These are phyloP conservation scores for Mucor irregularis DNA, from an alignment of 371 early-diverging fungal genomes.

Conservation along the genomic window DNA sequence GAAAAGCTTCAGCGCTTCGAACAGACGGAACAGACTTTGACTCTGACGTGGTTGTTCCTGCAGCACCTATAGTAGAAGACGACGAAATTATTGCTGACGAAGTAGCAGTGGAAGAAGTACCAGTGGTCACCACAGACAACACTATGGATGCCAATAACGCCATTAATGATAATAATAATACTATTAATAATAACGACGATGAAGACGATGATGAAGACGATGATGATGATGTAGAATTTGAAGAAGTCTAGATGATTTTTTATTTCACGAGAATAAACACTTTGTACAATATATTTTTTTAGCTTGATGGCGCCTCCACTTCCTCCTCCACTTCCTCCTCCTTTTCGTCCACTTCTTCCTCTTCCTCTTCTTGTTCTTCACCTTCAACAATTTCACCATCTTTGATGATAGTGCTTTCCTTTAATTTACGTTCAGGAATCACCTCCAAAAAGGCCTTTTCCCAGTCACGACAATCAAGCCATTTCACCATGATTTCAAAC, in stretches of 20 bases:
- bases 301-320: not conserved
- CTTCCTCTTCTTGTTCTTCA: conserved; percentile 15
- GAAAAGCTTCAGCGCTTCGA: conserved; percentile 12
- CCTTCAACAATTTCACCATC: conserved; percentile 21
- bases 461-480: conserved; percentile 76
- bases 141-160: not conserved
- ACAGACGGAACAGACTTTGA: conserved; percentile 22
- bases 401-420: conserved; percentile 46
- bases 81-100: not conserved
- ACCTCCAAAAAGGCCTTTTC: conserved; percentile 79
- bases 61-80: not conserved
- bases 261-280: not conserved
- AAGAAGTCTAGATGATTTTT: conserved; percentile 22
- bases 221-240: conserved; percentile 30
- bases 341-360: conserved; percentile 22
- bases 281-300: conserved; percentile 4
- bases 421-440: conserved; percentile 85
- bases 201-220: conserved; percentile 26
- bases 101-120: too few relatives aligned
- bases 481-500: conserved; percentile 79
- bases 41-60: conserved; percentile 1
- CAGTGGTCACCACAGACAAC: too few relatives aligned
- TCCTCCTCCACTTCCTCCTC: conserved; percentile 13
- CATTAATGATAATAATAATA: not conserved
- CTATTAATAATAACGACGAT: not conserved